These are phyloP conservation scores for Coelastrella sp. DNA, from an alignment of 139 green algal species.

Conservation along the genomic window DNA sequence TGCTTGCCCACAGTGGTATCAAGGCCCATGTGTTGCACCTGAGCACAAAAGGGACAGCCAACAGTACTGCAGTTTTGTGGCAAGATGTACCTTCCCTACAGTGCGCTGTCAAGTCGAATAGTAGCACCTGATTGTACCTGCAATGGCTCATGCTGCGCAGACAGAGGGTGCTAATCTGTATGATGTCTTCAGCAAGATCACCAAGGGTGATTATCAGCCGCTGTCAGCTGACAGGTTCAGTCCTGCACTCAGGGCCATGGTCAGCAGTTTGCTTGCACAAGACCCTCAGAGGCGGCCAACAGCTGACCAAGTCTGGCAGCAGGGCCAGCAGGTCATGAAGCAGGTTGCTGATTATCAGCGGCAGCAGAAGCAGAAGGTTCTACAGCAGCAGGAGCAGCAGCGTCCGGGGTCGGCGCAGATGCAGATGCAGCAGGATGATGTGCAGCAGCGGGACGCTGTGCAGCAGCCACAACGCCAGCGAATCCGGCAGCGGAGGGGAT, in stretches of 20 bases:
- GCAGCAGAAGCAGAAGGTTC: background rate
- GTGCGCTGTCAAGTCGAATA: too few relatives aligned
- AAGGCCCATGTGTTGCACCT: too few relatives aligned
- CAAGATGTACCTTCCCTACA: too few relatives aligned
- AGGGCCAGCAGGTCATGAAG: background rate
- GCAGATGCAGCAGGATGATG: too few relatives aligned
- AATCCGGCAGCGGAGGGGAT: background rate
- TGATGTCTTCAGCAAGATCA: constrained; percentile 70
- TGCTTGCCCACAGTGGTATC: too few relatives aligned
- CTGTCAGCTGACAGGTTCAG: constrained; percentile 63
- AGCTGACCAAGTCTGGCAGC: constrained; percentile 53
- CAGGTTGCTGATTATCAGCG: background rate
- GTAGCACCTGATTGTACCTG: too few relatives aligned
- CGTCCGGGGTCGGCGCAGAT: background rate
- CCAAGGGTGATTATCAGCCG: constrained; percentile 60
- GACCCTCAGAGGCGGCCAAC: constrained; percentile 58
- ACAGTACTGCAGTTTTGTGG: too few relatives aligned
- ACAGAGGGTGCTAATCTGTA: constrained; percentile 72
- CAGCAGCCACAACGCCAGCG: background rate
- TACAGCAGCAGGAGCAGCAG: constrained; percentile 24
- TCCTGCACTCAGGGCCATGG: constrained; percentile 54
- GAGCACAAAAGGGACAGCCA: too few relatives aligned
- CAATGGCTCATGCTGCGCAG: constrained; percentile 3
- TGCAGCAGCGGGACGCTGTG: background rate
- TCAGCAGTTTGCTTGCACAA: constrained; percentile 59